A percentile compares a stretch with the other conserved stretches of the same genome.
Evolutionary conservation across 2,329 filamentous ascomycete genomes (phyloP).

Genomic region (Pseudogymnoascus sp.): DNA sequence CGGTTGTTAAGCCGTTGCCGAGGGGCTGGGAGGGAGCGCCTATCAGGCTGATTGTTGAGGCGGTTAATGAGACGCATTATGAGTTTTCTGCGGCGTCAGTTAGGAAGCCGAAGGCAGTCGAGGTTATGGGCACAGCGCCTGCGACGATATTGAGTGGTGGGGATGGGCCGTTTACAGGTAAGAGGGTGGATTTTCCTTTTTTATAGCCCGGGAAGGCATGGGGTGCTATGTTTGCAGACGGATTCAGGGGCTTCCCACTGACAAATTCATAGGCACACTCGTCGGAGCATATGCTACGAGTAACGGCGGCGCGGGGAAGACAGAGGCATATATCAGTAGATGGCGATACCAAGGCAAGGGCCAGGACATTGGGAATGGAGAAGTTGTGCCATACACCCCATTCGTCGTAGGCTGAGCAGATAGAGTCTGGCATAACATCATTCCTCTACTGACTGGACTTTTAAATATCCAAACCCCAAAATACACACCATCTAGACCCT

Average conservation of each 20-base stretch:
- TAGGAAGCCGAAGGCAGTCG: slow-evolving; percentile 34
- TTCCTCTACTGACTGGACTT: background rate
- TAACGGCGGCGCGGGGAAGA: slow-evolving; percentile 39
- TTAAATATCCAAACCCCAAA: background rate
- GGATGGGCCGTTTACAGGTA: slow-evolving; percentile 7
- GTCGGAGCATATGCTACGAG: slow-evolving; percentile 46
- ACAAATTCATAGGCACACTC: slow-evolving; percentile 36
- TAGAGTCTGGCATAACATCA: background rate
- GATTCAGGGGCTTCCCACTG: background rate
- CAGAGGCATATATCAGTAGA: slow-evolving; percentile 37
- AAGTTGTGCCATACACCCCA: background rate
- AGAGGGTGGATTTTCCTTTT: background rate
- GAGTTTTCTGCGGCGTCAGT: slow-evolving; percentile 13
- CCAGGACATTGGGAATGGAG: slow-evolving; percentile 10
- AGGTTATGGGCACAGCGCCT: slow-evolving; percentile 38
- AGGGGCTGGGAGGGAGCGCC: slow-evolving; percentile 28
- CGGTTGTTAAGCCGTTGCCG: slow-evolving; percentile 35
- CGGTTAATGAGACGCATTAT: background rate
- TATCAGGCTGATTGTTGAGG: background rate
- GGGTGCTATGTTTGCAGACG: background rate
- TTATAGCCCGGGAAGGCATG: too few species aligned
- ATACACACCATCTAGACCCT: slow-evolving; percentile 15
- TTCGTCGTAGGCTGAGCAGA: background rate
- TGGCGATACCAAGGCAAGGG: slow-evolving; percentile 14
- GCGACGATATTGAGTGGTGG: slow-evolving; percentile 32